Evolutionary conservation across 139 green algal genomes (phyloP).

Genomic region (Chlorella sp.): DNA sequence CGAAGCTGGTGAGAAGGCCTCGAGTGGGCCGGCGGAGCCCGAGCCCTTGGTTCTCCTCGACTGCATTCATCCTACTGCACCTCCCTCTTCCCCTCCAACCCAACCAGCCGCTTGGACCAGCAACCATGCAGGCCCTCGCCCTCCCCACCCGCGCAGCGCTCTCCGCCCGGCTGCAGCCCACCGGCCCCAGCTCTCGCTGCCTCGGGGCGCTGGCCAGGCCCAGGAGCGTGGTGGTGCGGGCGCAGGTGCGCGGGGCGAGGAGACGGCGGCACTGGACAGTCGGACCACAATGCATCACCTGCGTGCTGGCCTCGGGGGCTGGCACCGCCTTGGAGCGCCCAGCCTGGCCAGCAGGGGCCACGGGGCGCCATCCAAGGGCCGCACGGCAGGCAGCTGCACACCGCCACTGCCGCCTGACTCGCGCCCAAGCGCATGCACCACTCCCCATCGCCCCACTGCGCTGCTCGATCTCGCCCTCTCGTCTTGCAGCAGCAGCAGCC

Average conservation of each 20-base stretch:
- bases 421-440: not conserved
- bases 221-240: conserved; percentile 58
- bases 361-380: conserved; percentile 65
- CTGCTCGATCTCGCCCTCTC: no score
- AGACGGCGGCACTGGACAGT: no score
- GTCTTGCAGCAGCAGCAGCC: no score
- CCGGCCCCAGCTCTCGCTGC: not conserved
- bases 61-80: not conserved
- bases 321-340: conserved; percentile 63
- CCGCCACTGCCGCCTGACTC: not conserved
- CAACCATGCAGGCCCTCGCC: no score
- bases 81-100: no score
- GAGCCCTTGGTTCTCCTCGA: not conserved
- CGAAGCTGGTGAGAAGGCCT: conserved; percentile 27
- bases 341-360: conserved; percentile 51
- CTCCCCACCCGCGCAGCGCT: not conserved
- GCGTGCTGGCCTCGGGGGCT: conserved; percentile 53
- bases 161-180: not conserved
- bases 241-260: conserved; percentile 60
- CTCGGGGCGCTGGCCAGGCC: not conserved
- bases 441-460: no score
- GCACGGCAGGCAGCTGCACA: conserved; percentile 50
- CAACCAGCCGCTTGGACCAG: no score
- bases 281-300: no score
- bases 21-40: not conserved